Evolutionary conservation across 148 eudicot species (phyloP).

Genomic region (Pharnaceum exiguum): DNA sequence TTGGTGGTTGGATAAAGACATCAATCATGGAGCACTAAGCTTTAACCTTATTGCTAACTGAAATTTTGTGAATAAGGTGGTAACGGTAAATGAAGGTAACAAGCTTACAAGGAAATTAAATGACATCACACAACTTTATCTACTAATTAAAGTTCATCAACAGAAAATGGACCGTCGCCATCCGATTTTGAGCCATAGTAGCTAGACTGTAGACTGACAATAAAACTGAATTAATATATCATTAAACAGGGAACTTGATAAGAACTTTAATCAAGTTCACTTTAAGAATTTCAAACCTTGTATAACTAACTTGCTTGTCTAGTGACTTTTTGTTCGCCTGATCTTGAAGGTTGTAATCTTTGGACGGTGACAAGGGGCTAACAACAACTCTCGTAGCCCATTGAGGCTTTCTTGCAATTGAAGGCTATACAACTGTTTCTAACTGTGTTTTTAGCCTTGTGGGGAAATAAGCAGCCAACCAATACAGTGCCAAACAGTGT

Average conservation of each 20-base stretch:
- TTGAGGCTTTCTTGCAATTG: conserved; percentile 22
- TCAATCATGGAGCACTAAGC: conserved; percentile 24
- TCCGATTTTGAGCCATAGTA: background rate
- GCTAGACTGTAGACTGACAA: conserved; percentile 4
- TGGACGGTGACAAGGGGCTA: conserved; percentile 10
- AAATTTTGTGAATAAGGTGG: conserved; percentile 4
- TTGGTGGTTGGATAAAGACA: conserved; percentile 19
- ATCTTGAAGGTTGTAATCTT: conserved; percentile 3
- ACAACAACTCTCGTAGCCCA: no score
- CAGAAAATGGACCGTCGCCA: background rate
- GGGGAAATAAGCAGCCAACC: conserved; percentile 5
- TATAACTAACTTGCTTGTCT: conserved; percentile 14
- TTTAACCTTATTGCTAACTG: conserved; percentile 14
- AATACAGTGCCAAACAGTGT: no score
- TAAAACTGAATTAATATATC: no score
- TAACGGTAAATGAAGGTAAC: background rate
- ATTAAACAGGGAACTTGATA: no score
- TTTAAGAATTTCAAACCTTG: conserved; percentile 13
- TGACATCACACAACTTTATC: conserved; percentile 11
- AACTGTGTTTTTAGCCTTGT: conserved; percentile 5
- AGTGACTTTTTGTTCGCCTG: background rate
- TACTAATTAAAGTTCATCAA: background rate
- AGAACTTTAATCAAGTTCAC: conserved; percentile 13
- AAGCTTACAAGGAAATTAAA: conserved; percentile 14
- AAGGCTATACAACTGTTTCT: conserved; percentile 8